Evolutionary conservation across 768 basidiomycete genomes (phyloP).

Genomic region (Podaxis pistillaris): DNA sequence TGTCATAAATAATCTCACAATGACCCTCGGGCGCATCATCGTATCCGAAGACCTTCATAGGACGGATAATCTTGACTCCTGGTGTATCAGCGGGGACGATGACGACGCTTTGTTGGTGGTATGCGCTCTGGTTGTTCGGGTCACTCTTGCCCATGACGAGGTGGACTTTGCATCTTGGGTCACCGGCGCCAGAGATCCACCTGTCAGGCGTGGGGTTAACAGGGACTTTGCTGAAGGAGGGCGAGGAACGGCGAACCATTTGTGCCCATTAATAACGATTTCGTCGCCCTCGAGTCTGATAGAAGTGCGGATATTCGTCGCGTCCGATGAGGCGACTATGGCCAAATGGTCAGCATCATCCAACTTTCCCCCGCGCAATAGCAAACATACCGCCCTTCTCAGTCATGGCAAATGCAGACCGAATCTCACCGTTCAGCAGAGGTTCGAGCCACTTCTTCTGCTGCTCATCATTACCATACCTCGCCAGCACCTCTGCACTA

Average conservation of each 20-base stretch:
- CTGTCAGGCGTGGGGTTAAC: slow-evolving; percentile 31
- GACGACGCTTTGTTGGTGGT: slow-evolving; percentile 91
- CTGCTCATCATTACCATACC: slow-evolving; percentile 89
- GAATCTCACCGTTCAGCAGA: slow-evolving; percentile 87
- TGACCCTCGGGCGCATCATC: slow-evolving; percentile 97
- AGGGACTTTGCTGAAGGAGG: neutral
- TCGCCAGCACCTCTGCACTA: slow-evolving; percentile 86
- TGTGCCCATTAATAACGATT: slow-evolving; percentile 93
- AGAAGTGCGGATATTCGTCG: slow-evolving; percentile 90
- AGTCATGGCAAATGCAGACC: slow-evolving; percentile 96
- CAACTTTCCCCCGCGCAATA: neutral
- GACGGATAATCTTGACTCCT: slow-evolving; percentile 88
- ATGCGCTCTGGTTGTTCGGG: slow-evolving; percentile 69
- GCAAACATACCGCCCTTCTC: slow-evolving; percentile 71
- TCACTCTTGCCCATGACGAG: slow-evolving; percentile 96
- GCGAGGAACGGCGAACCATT: slow-evolving; percentile 59
- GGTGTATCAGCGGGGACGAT: slow-evolving; percentile 87
- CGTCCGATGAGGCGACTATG: slow-evolving; percentile 89
- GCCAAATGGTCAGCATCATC: neutral
- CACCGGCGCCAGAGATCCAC: slow-evolving; percentile 98
- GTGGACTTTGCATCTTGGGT: slow-evolving; percentile 86
- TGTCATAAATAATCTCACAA: slow-evolving; percentile 91
- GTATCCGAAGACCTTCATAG: slow-evolving; percentile 92
- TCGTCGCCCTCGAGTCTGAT: slow-evolving; percentile 81
- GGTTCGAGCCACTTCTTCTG: slow-evolving; percentile 89